Conservation (phyloP, 352 stramenopile genomes). For the Phytophthora pistaciae region DNA sequence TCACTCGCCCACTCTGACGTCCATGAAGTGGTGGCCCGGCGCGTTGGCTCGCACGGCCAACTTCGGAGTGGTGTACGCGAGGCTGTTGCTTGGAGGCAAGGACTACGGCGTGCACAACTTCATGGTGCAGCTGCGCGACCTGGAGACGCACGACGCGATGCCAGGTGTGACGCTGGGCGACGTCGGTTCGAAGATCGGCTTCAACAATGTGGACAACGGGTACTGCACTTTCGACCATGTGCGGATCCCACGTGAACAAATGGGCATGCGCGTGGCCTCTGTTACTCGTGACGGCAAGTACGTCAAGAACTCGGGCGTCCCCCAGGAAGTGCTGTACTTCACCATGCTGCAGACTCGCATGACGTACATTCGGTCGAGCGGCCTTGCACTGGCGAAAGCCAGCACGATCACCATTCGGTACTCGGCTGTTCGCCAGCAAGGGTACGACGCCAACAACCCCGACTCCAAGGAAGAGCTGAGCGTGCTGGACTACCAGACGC, state of each 20-base stretch:
- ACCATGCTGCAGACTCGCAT: slow-evolving; percentile 87
- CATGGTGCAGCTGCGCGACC: slow-evolving; percentile 94
- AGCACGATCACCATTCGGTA: slow-evolving; percentile 96
- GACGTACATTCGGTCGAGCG: slow-evolving; percentile 62
- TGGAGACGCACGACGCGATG: slow-evolving; percentile 76
- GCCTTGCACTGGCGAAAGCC: slow-evolving; percentile 81
- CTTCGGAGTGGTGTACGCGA: slow-evolving; percentile 88
- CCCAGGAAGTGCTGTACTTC: slow-evolving; percentile 75
- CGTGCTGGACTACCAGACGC: slow-evolving; percentile 96
- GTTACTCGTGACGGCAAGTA: slow-evolving; percentile 76
- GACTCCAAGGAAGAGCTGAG: slow-evolving; percentile 77
- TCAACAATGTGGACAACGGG: slow-evolving; percentile 81
- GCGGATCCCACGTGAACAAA: slow-evolving; percentile 67
- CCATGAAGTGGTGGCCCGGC: slow-evolving; percentile 97
- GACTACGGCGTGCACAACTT: slow-evolving; percentile 97
- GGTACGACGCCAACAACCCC: slow-evolving; percentile 68
- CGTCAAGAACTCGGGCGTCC: slow-evolving; percentile 56
- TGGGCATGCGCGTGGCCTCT: slow-evolving; percentile 70
- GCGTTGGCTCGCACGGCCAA: slow-evolving; percentile 95
- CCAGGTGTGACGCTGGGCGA: slow-evolving; percentile 68
- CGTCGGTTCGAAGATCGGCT: slow-evolving; percentile 76
- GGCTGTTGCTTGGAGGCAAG: slow-evolving; percentile 83
- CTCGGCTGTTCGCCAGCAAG: slow-evolving; percentile 93
- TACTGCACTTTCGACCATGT: slow-evolving; percentile 70
- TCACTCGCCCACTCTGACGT: slow-evolving; percentile 95